Conservation (phyloP, 2,329 filamentous ascomycete genomes). For the Fusarium udum region DNA sequence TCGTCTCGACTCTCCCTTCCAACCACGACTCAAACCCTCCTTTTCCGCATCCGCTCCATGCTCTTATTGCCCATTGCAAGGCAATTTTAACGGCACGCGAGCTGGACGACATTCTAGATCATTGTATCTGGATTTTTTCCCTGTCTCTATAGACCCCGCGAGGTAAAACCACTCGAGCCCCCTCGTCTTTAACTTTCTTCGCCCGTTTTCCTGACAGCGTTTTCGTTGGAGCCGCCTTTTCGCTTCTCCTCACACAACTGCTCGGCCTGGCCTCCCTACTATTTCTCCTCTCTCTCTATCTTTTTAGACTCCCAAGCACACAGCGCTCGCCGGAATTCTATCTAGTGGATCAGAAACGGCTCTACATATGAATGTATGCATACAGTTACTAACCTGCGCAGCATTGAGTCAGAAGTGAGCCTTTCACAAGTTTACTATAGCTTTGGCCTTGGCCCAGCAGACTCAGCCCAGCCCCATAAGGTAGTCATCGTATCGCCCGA, state of each 20-base stretch:
- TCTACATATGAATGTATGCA: slow-evolving; percentile 32
- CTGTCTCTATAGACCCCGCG: slow-evolving; percentile 33
- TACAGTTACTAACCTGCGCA: slow-evolving; percentile 32
- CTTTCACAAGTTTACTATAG: slow-evolving; percentile 28
- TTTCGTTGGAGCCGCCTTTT: slow-evolving; percentile 32
- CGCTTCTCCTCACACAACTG: slow-evolving; percentile 36
- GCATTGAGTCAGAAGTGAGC: slow-evolving; percentile 36
- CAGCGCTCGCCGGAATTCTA: not conserved
- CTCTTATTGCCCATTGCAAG: slow-evolving; percentile 52
- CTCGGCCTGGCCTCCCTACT: slow-evolving; percentile 9
- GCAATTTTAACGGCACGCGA: slow-evolving; percentile 50
- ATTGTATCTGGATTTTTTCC: slow-evolving; percentile 31
- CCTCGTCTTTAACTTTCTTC: slow-evolving; percentile 34
- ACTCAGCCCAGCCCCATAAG: slow-evolving; percentile 17
- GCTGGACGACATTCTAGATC: slow-evolving; percentile 49
- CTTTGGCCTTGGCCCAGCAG: slow-evolving; percentile 25
- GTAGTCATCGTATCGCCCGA: slow-evolving; percentile 17
- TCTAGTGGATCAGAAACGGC: slow-evolving; percentile 20
- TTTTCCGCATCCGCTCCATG: slow-evolving; percentile 45
- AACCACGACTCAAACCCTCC: slow-evolving; percentile 38
- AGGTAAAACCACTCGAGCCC: slow-evolving; percentile 46
- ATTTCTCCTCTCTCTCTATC: not conserved
- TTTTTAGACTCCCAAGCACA: slow-evolving; percentile 3
- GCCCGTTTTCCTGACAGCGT: slow-evolving; percentile 28
- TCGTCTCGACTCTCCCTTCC: slow-evolving; percentile 44